A percentile compares a stretch with the other conserved stretches of the same genome.
Conservation (phyloP, 805 yeast species). For the Blastobotrys peoriensis region DNA sequence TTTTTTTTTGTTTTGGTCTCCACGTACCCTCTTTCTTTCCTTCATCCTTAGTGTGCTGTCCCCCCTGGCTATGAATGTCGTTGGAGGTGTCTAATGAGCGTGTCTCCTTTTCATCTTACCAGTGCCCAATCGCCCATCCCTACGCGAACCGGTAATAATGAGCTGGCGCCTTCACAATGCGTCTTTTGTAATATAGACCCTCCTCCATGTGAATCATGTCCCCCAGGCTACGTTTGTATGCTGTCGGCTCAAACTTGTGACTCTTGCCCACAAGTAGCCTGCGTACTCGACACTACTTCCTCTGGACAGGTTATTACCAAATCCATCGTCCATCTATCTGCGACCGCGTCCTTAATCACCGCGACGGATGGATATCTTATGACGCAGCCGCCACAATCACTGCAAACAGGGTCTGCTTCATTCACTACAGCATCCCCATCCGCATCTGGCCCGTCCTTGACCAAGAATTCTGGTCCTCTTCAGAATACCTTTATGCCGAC, state of each 20-base stretch:
- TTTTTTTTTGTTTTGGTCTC: neutral
- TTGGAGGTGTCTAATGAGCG: neutral
- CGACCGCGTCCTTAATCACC: neutral
- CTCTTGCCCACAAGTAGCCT: slow-evolving; percentile 13
- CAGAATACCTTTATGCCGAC: neutral
- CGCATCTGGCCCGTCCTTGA: neutral
- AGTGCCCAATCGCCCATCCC: neutral
- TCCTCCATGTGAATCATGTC: slow-evolving; percentile 16
- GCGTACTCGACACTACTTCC: slow-evolving; percentile 6
- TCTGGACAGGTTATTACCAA: neutral
- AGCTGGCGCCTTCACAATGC: neutral
- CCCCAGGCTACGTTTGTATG: slow-evolving; percentile 12
- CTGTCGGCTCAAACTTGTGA: slow-evolving; percentile 16
- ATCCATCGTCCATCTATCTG: neutral
- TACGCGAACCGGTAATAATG: neutral
- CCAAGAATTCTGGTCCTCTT: neutral
- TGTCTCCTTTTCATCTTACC: neutral
- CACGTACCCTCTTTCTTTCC: too few relatives aligned
- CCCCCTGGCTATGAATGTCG: neutral
- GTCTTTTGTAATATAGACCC: neutral
- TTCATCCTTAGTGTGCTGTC: too few relatives aligned
- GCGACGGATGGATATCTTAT: neutral
- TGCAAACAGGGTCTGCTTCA: slow-evolving; percentile 1
- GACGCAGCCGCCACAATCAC: neutral
- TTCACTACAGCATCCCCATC: neutral